Conservation (phyloP, 352 stramenopile species). For the Pelagophyceae sp. region DNA sequence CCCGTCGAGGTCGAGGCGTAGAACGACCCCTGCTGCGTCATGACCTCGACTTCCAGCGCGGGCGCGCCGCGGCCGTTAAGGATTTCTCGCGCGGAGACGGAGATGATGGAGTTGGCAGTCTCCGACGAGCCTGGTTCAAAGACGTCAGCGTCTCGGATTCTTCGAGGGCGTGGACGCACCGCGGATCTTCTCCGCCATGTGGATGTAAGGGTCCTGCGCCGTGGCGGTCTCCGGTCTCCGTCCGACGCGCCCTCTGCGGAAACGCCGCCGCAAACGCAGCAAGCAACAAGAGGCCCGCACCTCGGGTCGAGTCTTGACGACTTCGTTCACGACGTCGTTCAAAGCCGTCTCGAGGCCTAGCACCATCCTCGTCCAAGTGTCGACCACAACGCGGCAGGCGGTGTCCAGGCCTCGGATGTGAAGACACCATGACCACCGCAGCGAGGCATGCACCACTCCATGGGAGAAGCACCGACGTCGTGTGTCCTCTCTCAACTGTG, state of each 20-base stretch:
- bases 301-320: conserved; percentile 52
- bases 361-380: no score
- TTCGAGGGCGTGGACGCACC: conserved; percentile 44
- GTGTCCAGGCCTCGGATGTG: no score
- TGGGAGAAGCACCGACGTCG: no score
- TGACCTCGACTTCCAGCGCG: conserved; percentile 4
- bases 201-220: conserved; percentile 52
- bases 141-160: background rate
- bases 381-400: no score
- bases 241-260: no score
- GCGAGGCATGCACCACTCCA: no score
- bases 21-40: conserved; percentile 9
- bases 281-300: no score
- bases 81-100: background rate
- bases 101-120: background rate
- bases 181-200: conserved; percentile 33
- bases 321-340: conserved; percentile 59
- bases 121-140: background rate
- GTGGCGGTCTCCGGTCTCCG: no score
- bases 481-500: no score
- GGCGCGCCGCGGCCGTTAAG: background rate
- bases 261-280: no score
- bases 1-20: background rate
- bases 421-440: no score
- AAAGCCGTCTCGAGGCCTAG: conserved; percentile 54